Evolutionary conservation across 2,329 filamentous ascomycete species (phyloP).

Genomic region (Talaromyces rugulosus): DNA sequence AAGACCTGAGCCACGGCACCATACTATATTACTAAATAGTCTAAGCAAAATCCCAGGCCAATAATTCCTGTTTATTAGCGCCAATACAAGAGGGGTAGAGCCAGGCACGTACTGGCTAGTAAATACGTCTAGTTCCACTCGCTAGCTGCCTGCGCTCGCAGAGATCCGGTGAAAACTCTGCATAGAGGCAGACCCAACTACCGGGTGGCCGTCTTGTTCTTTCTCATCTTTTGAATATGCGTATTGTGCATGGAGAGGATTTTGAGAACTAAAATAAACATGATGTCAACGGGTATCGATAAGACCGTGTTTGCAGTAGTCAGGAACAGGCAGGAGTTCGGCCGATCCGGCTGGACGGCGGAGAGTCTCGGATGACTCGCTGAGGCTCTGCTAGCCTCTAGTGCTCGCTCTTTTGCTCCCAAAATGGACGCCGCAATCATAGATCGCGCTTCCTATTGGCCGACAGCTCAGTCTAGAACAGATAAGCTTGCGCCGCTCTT

Average conservation of each 20-base stretch:
- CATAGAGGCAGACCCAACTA: not conserved
- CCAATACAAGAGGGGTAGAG: not conserved
- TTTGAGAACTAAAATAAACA: too few species aligned
- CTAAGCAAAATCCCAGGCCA: not conserved
- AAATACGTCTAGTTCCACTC: too few species aligned
- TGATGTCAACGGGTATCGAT: too few species aligned
- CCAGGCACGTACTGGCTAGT: not conserved
- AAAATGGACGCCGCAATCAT: not conserved
- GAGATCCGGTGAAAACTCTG: not conserved
- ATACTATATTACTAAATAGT: not conserved
- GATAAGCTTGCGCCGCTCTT: not conserved
- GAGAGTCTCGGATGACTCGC: not conserved
- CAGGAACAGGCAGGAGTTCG: not conserved
- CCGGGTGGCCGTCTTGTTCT: not conserved
- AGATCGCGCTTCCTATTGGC: not conserved
- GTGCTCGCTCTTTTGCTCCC: not conserved
- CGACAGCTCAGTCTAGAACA: not conserved
- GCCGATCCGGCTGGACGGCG: slow-evolving; percentile 4
- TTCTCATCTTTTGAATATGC: not conserved
- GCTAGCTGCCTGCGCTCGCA: not conserved
- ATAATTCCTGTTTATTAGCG: not conserved
- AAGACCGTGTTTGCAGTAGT: not conserved
- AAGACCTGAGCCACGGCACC: not conserved
- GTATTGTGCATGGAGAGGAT: not conserved
- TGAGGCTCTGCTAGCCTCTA: not conserved